A percentile compares a stretch with the other conserved stretches of the same genome.
These are phyloP conservation scores for Coelastrella sp. DNA, from an alignment of 139 green algal genomes.

Conservation along the genomic window DNA sequence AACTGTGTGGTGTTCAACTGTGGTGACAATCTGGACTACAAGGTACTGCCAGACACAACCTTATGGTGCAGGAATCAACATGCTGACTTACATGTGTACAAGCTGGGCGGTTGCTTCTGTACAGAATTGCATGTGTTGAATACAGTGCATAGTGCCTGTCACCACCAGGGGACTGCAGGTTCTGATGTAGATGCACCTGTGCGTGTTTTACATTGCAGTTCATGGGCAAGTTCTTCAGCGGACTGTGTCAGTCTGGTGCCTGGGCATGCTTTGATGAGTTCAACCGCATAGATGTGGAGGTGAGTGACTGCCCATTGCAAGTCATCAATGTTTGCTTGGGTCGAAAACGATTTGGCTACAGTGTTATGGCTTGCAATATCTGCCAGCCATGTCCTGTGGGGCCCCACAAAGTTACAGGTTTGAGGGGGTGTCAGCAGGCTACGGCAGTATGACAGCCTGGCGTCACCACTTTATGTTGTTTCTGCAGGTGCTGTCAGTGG, in stretches of 20 bases:
- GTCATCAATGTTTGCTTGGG: too few species aligned
- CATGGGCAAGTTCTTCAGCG: conserved; percentile 90
- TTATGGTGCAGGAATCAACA: neutral
- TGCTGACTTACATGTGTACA: neutral
- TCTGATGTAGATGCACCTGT: too few species aligned
- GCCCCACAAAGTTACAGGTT: too few species aligned
- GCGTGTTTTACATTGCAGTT: conserved; percentile 72
- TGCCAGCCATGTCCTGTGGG: too few species aligned
- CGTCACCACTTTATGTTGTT: neutral
- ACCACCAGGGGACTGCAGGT: too few species aligned
- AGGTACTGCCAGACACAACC: conserved; percentile 41
- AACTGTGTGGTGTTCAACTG: conserved; percentile 97
- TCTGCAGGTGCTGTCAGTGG: conserved; percentile 83
- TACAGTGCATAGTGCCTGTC: too few species aligned
- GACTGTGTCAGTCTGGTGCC: conserved; percentile 86
- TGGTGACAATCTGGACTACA: conserved; percentile 92
- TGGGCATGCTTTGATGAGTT: conserved; percentile 95
- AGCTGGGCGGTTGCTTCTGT: neutral
- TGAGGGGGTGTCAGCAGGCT: neutral
- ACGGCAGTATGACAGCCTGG: neutral
- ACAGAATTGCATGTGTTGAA: too few species aligned
- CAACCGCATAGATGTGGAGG: conserved; percentile 93
- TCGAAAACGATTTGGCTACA: too few species aligned
- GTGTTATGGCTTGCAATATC: too few species aligned
- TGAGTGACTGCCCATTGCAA: conserved; percentile 31